Evolutionary conservation across 257 asterid species (phyloP).

Genomic region (Solanum chiquidenum): DNA sequence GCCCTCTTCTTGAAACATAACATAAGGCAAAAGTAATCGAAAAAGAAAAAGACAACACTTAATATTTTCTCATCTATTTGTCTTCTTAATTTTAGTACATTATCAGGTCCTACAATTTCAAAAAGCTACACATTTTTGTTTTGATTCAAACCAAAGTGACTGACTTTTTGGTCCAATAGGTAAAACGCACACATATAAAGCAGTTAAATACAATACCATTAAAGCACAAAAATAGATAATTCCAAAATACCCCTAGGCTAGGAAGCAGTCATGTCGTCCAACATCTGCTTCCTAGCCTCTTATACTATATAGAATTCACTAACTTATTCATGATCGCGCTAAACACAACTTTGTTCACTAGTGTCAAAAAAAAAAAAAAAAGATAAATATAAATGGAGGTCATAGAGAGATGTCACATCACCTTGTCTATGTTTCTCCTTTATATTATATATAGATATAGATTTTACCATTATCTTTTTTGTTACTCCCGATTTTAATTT

Average conservation of each 20-base stretch:
- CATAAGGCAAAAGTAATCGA: not conserved
- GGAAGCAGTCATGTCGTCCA: not conserved
- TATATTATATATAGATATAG: not conserved
- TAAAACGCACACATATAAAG: not conserved
- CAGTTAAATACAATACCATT: not conserved
- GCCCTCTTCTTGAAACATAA: not conserved
- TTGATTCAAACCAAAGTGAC: not conserved
- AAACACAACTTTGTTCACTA: not conserved
- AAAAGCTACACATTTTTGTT: not conserved
- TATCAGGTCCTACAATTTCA: not conserved
- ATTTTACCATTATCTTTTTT: no score
- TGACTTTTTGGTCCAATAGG: not conserved
- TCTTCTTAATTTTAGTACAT: not conserved
- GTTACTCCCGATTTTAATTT: no score
- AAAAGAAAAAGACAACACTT: not conserved
- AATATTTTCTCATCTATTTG: not conserved
- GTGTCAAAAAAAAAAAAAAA: no score
- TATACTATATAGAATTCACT: not conserved
- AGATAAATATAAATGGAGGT: no score
- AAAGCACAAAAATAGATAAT: no score
- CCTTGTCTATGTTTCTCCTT: no score
- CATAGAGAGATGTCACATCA: not conserved
- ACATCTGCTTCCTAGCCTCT: not conserved
- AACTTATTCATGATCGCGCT: not conserved
- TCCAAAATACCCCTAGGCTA: not conserved